Base-by-base conservation (phyloP, 2,329 filamentous ascomycete species). In the Sclerotinia spermophila region DNA sequence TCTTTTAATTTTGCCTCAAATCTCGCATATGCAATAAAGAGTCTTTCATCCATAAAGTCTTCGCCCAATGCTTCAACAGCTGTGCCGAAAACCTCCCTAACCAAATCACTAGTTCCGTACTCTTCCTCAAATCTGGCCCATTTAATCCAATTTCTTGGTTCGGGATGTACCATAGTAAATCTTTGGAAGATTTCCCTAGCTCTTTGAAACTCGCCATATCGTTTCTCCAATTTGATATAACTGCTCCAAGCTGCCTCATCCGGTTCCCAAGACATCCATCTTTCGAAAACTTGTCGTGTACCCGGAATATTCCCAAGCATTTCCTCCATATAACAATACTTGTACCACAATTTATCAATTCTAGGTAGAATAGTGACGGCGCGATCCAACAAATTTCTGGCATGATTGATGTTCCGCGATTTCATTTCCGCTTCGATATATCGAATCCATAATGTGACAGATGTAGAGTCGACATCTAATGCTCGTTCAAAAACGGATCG, bases 291-390 rank as follows among this genome's bases (percentile, higher is more conserved):
- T 77, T 97, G 93, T 71, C 96, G 86, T 3, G 94, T 96, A 48
- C 95, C 96, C 4, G 94, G 89, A 64, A 99, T 90, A 78, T 99
- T 97, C 10, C 94, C 94, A 69, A 99, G 86, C 82, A 95, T 98
- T 86, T 99, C 96, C 83, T 98, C 95, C 91, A 97, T 96, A 80
- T 97, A 97, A 38, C 97, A 93, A 84, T 97, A 99, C 81, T 98
- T 98, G 84, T 97, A 99, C 96, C 96, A 99, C 45, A 99, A 84
- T 85, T 98, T 98, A 80, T 98, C 94, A 55, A 98, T 88, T 71
- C 96, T 86, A 7, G 96, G 96, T 53, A 97, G 84, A 70, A 96
- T 92, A 0, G 94, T 94, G 68, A 98, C 93, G n/a, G 96, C 94
- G 69, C 96, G 90, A 80, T 99, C 96, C 67, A 99, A 87, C 67